Evolutionary conservation across 2,329 filamentous ascomycete genomes (phyloP).

Genomic region (Exserohilum rostratum): DNA sequence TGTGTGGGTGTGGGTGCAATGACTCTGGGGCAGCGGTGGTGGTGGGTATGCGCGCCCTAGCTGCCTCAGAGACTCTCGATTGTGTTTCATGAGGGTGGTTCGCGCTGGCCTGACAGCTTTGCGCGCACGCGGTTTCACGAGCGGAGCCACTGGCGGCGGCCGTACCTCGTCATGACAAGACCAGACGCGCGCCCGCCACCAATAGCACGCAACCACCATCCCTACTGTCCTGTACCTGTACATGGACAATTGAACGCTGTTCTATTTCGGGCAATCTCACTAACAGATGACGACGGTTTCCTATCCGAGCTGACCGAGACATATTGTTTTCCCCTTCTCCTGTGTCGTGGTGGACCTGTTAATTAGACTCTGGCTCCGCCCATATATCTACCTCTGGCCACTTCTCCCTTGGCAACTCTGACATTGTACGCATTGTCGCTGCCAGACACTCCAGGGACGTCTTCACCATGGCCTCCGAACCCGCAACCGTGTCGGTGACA

Average conservation of each 20-base stretch:
- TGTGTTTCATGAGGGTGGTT: conserved; percentile 21
- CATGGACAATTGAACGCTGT: conserved; percentile 12
- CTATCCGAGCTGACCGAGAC: conserved; percentile 12
- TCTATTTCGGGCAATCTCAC: conserved; percentile 22
- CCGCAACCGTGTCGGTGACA: conserved; percentile 48
- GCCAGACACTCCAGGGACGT: not conserved
- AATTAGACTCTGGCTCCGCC: not conserved
- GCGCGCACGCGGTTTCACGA: too few relatives aligned
- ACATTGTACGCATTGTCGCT: not conserved
- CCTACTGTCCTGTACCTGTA: too few relatives aligned
- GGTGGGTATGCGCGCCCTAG: not conserved
- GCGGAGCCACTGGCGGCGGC: conserved; percentile 11
- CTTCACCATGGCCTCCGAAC: conserved; percentile 30
- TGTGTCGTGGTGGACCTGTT: not conserved
- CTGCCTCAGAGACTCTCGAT: conserved; percentile 17
- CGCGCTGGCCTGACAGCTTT: conserved; percentile 22
- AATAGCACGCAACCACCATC: too few relatives aligned
- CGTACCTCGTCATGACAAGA: conserved; percentile 22
- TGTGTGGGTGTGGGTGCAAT: conserved; percentile 10
- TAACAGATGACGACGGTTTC: conserved; percentile 11
- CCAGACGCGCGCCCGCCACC: conserved; percentile 15
- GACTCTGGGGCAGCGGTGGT: conserved; percentile 1
- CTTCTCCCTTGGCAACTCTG: conserved; percentile 2
- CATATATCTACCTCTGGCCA: conserved; percentile 14
- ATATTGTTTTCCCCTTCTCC: not conserved